Conservation (phyloP, 2,329 filamentous ascomycete genomes). For the Phyllosticta citrichinensis region DNA sequence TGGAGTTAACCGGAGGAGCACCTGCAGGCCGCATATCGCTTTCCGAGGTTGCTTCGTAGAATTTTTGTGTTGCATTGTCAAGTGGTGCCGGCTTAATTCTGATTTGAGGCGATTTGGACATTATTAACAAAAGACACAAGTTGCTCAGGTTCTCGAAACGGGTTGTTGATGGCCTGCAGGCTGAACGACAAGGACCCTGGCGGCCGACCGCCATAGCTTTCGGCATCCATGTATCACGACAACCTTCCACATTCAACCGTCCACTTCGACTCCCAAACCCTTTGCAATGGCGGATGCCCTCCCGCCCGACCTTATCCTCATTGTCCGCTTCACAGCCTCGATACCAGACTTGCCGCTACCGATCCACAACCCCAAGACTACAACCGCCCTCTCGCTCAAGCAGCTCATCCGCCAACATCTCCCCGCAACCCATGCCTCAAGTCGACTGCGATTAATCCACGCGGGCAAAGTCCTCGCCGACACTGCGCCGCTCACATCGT, state of each 20-base stretch:
- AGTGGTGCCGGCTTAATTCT: too few relatives aligned
- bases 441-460: conserved; percentile 80
- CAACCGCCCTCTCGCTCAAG: conserved; percentile 70
- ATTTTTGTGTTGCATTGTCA: too few relatives aligned
- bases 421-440: conserved; percentile 48
- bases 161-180: not conserved
- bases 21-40: not conserved
- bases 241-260: not conserved
- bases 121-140: too few relatives aligned
- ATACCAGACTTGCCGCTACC: conserved; percentile 75
- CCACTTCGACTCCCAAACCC: not conserved
- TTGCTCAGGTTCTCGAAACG: too few relatives aligned
- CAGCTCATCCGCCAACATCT: conserved; percentile 68
- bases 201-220: not conserved
- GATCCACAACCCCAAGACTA: conserved; percentile 56
- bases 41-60: not conserved
- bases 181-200: not conserved
- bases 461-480: conserved; percentile 80
- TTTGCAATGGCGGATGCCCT: conserved; percentile 1
- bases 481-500: conserved; percentile 53
- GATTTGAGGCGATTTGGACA: too few relatives aligned
- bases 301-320: conserved; percentile 37
- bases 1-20: not conserved
- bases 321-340: conserved; percentile 81
- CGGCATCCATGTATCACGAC: not conserved